A percentile compares a stretch with the other conserved stretches of the same genome.
Evolutionary conservation across 2,329 filamentous ascomycete species (phyloP).

Genomic region (Alternaria infectoria): DNA sequence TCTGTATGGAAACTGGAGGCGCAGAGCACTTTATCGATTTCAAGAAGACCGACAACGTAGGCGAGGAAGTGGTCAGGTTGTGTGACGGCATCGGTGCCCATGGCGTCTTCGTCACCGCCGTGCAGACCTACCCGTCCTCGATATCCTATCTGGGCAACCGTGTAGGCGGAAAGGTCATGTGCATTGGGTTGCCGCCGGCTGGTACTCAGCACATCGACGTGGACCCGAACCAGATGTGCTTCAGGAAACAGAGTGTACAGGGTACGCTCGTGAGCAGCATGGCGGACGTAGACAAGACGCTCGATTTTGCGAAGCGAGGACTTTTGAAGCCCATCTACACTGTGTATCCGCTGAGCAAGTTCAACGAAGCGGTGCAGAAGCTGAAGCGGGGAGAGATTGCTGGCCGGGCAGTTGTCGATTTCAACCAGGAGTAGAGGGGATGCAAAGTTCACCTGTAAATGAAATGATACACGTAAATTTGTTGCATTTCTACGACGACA

Average conservation of each 20-base stretch:
- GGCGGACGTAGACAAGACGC: constrained; percentile 55
- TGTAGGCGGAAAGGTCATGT: constrained; percentile 61
- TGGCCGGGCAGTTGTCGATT: constrained; percentile 61
- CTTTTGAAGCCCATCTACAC: constrained; percentile 59
- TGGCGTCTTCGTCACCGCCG: constrained; percentile 48
- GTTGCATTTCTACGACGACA: background rate
- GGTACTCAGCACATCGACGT: constrained; percentile 40
- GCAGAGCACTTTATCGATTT: constrained; percentile 50
- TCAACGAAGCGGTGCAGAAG: constrained; percentile 60
- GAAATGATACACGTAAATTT: background rate
- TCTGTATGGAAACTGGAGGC: constrained; percentile 40
- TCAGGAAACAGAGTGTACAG: constrained; percentile 44
- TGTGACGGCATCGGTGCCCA: constrained; percentile 48
- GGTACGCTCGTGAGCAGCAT: constrained; percentile 55
- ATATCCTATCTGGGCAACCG: constrained; percentile 51
- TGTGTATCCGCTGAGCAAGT: constrained; percentile 54
- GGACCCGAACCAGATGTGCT: constrained; percentile 44
- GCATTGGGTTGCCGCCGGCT: constrained; percentile 53
- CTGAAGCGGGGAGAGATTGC: constrained; percentile 58
- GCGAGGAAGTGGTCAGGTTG: constrained; percentile 40
- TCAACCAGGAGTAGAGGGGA: constrained; percentile 50
- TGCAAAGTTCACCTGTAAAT: background rate
- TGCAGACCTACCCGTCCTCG: constrained; percentile 39
- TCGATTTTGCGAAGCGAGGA: constrained; percentile 59
- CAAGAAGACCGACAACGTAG: constrained; percentile 40